Base-by-base conservation (phyloP, 2,329 filamentous ascomycete genomes). In the Gaeumannomyces tritici region DNA sequence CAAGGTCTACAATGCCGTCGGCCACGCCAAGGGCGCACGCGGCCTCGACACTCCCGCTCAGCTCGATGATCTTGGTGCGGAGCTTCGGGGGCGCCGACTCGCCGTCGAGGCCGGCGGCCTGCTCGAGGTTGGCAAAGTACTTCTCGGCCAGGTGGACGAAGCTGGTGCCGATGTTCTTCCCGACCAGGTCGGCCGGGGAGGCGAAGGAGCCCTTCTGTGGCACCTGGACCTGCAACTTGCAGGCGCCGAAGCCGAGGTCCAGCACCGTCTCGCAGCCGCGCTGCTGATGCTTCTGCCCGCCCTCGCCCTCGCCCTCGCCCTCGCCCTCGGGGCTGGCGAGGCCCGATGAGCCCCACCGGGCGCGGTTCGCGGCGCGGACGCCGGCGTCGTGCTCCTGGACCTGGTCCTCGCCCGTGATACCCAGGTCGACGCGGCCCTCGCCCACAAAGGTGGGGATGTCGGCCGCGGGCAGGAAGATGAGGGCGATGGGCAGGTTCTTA, bases 381-480 rank as follows among this genome's bases (percentile, higher is more conserved):
- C 78, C 79, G 57, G 89, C 87, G 76, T 93, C 90, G 77, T 97
- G 90, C 77, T 98, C 93, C 65, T 89, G 88, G 59, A 98, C 91
- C 72, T 96, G 92, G 73, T 99, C 95, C 70, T 86, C 85, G 60
- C 95, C 95, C 0, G 95, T 98, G 73, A 99, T 99, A 66, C 95
- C 95, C 21, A 99, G 81, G 72, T 96, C 93, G 59, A 96, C 65
- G 65, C 89, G 88, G 63, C 95, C 95, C 77, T 98, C 93, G 63
- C 93, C 93, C 59, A 99, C 93, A 72, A 98, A 98, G 54, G 92
- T 96, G 6, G 95, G 95, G 72, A 99, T 99, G 74, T 99, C 95
- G 68, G 92, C 93, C 51, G 93, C 95, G 33, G 95, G 95, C 29
- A 99, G 89, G 81, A 99, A 99, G 72, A 99, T 88, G 64, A 99